Base-by-base conservation (phyloP, 1,139 yeast genomes). In the Kodamaea ohmeri region DNA sequence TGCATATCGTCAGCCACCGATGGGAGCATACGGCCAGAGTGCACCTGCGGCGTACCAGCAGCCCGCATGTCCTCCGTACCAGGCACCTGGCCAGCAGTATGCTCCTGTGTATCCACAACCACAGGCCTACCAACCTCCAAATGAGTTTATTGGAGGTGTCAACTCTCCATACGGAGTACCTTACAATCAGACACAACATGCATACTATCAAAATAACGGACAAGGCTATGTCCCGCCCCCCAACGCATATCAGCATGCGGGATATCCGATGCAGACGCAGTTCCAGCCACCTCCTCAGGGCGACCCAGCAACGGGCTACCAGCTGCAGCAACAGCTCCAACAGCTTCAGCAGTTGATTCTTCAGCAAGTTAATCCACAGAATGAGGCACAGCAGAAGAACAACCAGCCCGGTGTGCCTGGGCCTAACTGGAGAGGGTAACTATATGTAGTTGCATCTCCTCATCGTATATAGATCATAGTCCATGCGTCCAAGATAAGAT, bases 261-360 rank as follows among this genome's bases (percentile, higher is more conserved):
- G 27, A n/a, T 29, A 28, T 22, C 21, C 42, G 34, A 14, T 38
- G 17, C 13, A 37, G 27, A 27, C 37, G 24, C 12, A 36, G 17
- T 8, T 33, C 25, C 15, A 27, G 25, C 28, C 39, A 29, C 18
- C 35, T 14, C 21, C 42, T 24, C 28, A 25, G 6, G 30, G 30
- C 20, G 30, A 15, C 9, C 30, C 15, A 16, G 20, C 30, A 6
- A 20, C 12, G 3, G 30, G 30, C 4, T 27, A 27, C 20, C 30
- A 27, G 30, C 30, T 27, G 30, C 47, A 41, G 24, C 47, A 46
- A 29, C 44, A 39, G 37, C 50, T 63, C 32, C 61, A 60, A 33
- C 57, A 61, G 37, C 50, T 63, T 26, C 65, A 63, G 38, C 65
- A 60, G 37, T 39, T 61, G 36, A 50, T 63, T 26, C 51, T 52